phyloP scores from a whole-genome alignment of 129 eudicot species.

The Lactuca saligna region DNA sequence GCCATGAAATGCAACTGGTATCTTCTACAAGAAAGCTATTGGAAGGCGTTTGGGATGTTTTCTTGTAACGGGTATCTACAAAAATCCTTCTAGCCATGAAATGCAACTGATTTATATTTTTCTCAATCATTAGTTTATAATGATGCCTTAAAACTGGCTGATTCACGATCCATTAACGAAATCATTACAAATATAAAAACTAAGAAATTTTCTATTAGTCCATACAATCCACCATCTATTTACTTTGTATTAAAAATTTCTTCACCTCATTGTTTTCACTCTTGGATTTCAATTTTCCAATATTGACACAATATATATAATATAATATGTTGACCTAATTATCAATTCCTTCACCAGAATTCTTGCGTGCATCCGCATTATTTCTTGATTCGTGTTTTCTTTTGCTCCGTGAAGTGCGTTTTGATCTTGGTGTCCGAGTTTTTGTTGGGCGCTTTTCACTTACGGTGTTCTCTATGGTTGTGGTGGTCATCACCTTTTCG shows the following conservation, averaged over 20 bases:
- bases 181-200: neutral
- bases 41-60: too few relatives aligned
- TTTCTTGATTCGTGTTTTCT: conserved; percentile 57
- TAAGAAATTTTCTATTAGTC: conserved; percentile 15
- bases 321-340: conserved; percentile 8
- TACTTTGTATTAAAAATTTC: conserved; percentile 28
- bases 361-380: conserved; percentile 50
- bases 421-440: conserved; percentile 58
- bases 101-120: too few relatives aligned
- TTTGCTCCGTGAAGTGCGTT: conserved; percentile 61
- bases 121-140: too few relatives aligned
- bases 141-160: too few relatives aligned
- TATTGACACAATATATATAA: conserved; percentile 7
- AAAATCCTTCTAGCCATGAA: too few relatives aligned
- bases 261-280: conserved; percentile 4
- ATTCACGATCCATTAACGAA: neutral
- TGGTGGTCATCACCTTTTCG: conserved; percentile 32
- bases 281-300: neutral
- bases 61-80: too few relatives aligned
- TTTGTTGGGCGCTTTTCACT: conserved; percentile 59
- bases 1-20: too few relatives aligned
- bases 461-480: conserved; percentile 37
- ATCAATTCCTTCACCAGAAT: conserved; percentile 32
- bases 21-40: too few relatives aligned
- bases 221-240: conserved; percentile 28